phyloP scores from a whole-genome alignment of 495 filamentous ascomycete genomes.

The Chaetomium tenue region DNA sequence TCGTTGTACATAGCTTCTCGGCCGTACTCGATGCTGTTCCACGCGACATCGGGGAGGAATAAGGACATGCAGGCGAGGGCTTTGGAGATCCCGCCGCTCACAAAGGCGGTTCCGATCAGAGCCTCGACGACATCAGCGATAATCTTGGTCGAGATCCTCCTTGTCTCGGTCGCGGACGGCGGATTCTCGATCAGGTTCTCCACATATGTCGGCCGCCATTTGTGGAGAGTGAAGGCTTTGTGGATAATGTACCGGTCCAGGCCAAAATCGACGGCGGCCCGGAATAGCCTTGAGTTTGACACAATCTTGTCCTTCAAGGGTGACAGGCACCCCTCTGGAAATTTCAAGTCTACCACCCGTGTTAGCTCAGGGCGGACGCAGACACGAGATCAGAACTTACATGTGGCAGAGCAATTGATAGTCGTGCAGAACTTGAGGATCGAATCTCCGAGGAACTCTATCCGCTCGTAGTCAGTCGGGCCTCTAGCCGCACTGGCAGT shows the following conservation, averaged over 20 bases:
- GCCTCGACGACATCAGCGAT: conserved; percentile 88
- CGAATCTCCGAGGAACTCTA: conserved; percentile 87
- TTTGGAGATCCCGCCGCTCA: conserved; percentile 65
- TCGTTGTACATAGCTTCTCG: conserved; percentile 36
- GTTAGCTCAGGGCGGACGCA: not conserved
- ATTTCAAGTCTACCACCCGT: conserved; percentile 51
- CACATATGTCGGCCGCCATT: conserved; percentile 68
- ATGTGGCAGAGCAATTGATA: conserved; percentile 61
- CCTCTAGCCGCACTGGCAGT: conserved; percentile 62
- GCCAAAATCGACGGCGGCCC: conserved; percentile 59
- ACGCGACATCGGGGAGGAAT: conserved; percentile 64
- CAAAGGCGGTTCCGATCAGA: conserved; percentile 73
- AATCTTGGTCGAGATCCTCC: conserved; percentile 67
- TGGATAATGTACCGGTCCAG: conserved; percentile 75
- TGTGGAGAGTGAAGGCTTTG: conserved; percentile 61
- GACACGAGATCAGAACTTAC: conserved; percentile 30
- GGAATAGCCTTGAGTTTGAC: conserved; percentile 66
- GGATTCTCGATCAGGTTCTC: conserved; percentile 46
- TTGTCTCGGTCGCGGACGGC: conserved; percentile 25
- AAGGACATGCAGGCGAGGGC: conserved; percentile 62
- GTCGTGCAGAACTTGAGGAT: conserved; percentile 77
- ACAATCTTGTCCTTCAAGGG: conserved; percentile 66
- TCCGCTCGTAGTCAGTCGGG: conserved; percentile 71
- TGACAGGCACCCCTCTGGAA: conserved; percentile 78
- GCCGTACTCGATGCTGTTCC: conserved; percentile 45